phyloP scores from a whole-genome alignment of 2,329 filamentous ascomycete species.

The Cyanodermella asteris region DNA sequence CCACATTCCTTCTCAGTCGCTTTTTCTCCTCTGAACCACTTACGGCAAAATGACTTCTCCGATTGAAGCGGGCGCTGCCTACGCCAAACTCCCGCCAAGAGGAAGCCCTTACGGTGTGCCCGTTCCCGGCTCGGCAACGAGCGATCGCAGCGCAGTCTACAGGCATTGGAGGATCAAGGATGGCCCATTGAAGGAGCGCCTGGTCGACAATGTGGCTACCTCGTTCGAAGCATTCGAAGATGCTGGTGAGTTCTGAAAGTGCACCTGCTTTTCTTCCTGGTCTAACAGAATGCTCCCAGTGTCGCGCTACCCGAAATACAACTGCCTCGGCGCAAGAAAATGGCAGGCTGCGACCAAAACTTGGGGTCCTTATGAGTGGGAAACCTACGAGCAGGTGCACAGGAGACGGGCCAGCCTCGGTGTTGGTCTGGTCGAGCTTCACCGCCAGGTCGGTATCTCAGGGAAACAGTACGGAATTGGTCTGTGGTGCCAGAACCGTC shows the following conservation, averaged over 20 bases:
- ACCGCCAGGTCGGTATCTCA: slow-evolving; percentile 47
- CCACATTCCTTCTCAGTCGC: too few relatives aligned
- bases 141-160: slow-evolving; percentile 56
- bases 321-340: slow-evolving; percentile 58
- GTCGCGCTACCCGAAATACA: slow-evolving; percentile 33
- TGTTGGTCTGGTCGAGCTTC: slow-evolving; percentile 62
- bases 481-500: slow-evolving; percentile 69
- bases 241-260: slow-evolving; percentile 18
- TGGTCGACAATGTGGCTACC: slow-evolving; percentile 40
- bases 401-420: slow-evolving; percentile 66
- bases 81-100: slow-evolving; percentile 42
- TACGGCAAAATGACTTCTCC: too few relatives aligned
- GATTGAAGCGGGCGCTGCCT: too few relatives aligned
- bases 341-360: slow-evolving; percentile 55
- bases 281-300: slow-evolving; percentile 1
- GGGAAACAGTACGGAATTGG: slow-evolving; percentile 51
- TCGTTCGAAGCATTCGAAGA: slow-evolving; percentile 45
- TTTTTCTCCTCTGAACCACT: too few relatives aligned
- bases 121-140: slow-evolving; percentile 50
- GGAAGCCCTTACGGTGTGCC: slow-evolving; percentile 60
- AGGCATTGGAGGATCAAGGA: slow-evolving; percentile 62
- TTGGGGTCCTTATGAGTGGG: slow-evolving; percentile 61
- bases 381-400: slow-evolving; percentile 61
- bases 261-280: not conserved
- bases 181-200: slow-evolving; percentile 45